Evolutionary conservation across 495 filamentous ascomycete species (phyloP), one percentile per base, ranked within the genome.

Genomic region (Hypoxylon perforatum): DNA sequence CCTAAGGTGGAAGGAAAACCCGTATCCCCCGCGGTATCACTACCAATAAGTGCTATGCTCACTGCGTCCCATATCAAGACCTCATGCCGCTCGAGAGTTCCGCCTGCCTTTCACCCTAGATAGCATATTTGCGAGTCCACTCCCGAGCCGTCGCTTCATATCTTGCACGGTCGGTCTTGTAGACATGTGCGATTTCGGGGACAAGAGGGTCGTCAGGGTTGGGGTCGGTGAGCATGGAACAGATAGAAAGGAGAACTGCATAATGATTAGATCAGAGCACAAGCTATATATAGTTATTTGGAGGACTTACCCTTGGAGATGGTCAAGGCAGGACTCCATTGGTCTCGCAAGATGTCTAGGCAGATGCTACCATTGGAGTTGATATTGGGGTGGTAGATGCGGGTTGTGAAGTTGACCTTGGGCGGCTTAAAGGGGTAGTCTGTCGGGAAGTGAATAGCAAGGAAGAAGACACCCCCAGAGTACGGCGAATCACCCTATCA

Each of bases 301-400:
- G 15, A 12, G 21, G 18, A 73, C 84, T 51, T 79, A 97, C 95
- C 95, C 86, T 99, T 99, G 36, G 94, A 97, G 72, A 99, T 98
- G 61, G 95, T 99, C 77, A 99, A 86, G 39, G 95, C 95, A 28
- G 95, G 95, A 79, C 94, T 97, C 95, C 95, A 99, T 84, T 99
- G 95, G 78, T 99, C 95, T 81, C 95, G 87, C 75, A 99, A 81
- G 72, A 99, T 99, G 75, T 99, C 95, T 72, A 99, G 82, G 80
- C 95, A 99, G 82, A 99, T 99, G 79, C 93, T 97, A 77, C 95
- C 95, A 77, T 99, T 99, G 66, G 93, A 96, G 86, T 99, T 99
- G 93, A 99, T 99, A 82, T 99, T 99, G 73, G 95, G 95, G 84
- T 99, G 95, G 77, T 99, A 98, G 85, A 99, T 98, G 73, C 95